Evolutionary conservation across 2,329 filamentous ascomycete species (phyloP), one percentile per base, ranked within the genome.

Genomic region (Apiospora koreana): DNA sequence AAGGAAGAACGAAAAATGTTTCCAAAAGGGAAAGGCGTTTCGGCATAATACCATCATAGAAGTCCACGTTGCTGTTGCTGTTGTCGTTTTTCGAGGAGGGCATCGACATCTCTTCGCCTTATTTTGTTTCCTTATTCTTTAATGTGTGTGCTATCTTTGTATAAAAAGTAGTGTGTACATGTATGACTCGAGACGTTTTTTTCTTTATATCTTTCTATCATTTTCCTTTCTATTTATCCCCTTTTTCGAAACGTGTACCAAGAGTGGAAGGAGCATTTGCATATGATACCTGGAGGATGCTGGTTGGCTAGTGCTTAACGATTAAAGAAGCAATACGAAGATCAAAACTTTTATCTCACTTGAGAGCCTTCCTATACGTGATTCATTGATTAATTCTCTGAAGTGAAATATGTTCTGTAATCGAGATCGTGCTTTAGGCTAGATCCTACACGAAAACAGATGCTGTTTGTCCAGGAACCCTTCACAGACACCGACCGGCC

Each of bases 31-130:
- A 54, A 62, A 62, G 54, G 54, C 54, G 54, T 62, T 62, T 50
- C 54, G 54, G 54, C 54, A 38, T 38, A 62, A 62, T 62, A 62
- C 54, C 54, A 62, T 16, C 50, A 62, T 62, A 62, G 54, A 62
- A 38, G 21, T 31, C 16, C 43, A 18, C 21, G 48, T n/a, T 62
- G n/a, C n/a, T 35, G 35, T 35, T 35, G 35, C 35, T 35, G 35
- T 38, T 62, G 54, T 38, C 31, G n/a, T n/a, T 38, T 38, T 23
- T 46, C 16, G 43, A n/a, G 18, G 3, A 9, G 28, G 50, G 10
- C 23, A 54, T 62, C 8, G n/a, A n/a, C n/a, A 35, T n/a, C 25
- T 35, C 18, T 58, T 35, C 31, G n/a, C 12, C 31, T 23, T 35
- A n/a, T 62, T 38, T 14, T 38, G 18, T 62, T 62, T 62, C 3